Evolutionary conservation across 495 filamentous ascomycete species (phyloP).

Genomic region (Platismatia glauca): DNA sequence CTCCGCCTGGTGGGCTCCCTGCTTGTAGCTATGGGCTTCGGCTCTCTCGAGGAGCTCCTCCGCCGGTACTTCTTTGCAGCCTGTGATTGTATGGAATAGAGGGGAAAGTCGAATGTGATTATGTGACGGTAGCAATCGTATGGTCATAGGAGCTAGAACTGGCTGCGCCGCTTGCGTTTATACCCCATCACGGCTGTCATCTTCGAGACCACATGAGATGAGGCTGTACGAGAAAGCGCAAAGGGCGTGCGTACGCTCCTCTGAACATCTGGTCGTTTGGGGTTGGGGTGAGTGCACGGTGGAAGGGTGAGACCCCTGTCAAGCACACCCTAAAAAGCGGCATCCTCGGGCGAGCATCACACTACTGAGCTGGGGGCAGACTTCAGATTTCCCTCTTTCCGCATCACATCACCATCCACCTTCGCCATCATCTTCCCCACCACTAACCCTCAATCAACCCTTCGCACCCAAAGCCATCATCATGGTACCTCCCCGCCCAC

Average conservation of each 20-base stretch:
- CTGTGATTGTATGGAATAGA: not conserved
- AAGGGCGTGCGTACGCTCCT: not conserved
- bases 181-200: no score
- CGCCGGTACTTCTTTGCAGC: not conserved
- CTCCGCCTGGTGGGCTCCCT: slow-evolving; percentile 2
- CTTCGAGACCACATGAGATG: no score
- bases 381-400: not conserved
- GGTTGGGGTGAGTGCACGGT: not conserved
- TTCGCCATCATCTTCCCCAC: not conserved
- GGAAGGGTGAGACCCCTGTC: no score
- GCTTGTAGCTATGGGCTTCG: not conserved
- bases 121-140: not conserved
- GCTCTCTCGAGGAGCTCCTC: slow-evolving; percentile 3
- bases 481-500: not conserved
- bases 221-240: not conserved
- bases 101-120: not conserved
- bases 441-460: not conserved
- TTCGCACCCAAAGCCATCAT: not conserved
- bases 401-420: slow-evolving; percentile 2
- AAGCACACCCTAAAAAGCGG: no score
- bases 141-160: not conserved
- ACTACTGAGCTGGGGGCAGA: no score
- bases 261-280: not conserved
- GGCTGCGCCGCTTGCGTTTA: no score
- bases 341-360: no score